A percentile compares a stretch with the other conserved stretches of the same genome.
phyloP scores from a whole-genome alignment of 352 stramenopile species.

The Globisporangium irregulare region DNA sequence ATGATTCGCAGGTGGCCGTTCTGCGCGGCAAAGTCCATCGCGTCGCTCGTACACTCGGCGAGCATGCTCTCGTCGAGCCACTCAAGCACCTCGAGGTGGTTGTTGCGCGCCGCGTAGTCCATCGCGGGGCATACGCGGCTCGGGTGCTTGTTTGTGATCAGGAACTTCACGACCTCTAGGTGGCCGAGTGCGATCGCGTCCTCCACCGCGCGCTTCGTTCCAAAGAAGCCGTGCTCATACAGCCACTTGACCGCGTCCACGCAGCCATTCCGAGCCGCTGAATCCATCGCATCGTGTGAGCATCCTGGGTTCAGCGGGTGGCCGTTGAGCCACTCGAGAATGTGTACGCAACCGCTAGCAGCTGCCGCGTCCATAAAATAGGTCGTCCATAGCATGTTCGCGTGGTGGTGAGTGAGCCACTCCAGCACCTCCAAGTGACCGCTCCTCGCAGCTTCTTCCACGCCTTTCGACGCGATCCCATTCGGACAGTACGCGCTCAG shows the following conservation, averaged over 20 bases:
- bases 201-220: constrained; percentile 9
- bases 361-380: constrained; percentile 4
- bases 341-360: not conserved
- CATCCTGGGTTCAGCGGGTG: constrained; percentile 1
- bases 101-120: constrained; percentile 14
- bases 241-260: constrained; percentile 8
- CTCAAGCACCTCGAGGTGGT: constrained; percentile 6
- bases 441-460: constrained; percentile 6
- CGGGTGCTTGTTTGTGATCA: not conserved
- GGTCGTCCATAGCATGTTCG: constrained; percentile 11
- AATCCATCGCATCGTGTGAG: constrained; percentile 7
- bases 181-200: constrained; percentile 7
- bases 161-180: constrained; percentile 8
- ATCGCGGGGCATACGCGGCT: constrained; percentile 11
- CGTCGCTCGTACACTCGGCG: constrained; percentile 14
- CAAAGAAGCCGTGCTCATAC: not conserved
- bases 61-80: constrained; percentile 13
- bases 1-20: constrained; percentile 46
- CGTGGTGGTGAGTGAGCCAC: not conserved
- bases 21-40: constrained; percentile 20
- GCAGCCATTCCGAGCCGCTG: not conserved
- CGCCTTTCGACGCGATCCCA: constrained; percentile 1
- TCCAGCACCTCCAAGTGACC: constrained; percentile 1
- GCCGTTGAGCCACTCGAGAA: constrained; percentile 4
- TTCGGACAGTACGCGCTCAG: constrained; percentile 10